Conservation (phyloP, 805 yeast genomes). For the Metschnikowia cubensis region DNA sequence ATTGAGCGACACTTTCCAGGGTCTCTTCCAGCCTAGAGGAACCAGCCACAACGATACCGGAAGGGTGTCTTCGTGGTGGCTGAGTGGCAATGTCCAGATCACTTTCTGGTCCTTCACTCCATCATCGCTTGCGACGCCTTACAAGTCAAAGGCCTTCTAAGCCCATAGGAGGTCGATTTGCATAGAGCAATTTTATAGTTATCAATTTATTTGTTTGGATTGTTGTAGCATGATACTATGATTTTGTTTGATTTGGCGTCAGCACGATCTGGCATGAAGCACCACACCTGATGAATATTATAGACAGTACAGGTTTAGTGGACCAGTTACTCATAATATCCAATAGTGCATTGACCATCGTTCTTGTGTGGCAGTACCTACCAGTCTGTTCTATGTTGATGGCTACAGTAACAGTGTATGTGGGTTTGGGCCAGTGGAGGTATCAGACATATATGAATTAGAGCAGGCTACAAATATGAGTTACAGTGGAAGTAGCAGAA, state of each 20-base stretch:
- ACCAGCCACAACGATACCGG: slow-evolving; percentile 83
- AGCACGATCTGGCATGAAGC: background rate
- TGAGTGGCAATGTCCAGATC: slow-evolving; percentile 22
- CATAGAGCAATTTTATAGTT: background rate
- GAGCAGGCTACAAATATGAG: too few species aligned
- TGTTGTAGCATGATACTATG: background rate
- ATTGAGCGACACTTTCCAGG: slow-evolving; percentile 43
- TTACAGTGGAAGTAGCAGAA: too few species aligned
- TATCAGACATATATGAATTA: too few species aligned
- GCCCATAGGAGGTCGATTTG: background rate
- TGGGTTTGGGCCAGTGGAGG: too few species aligned
- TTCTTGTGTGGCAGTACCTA: too few species aligned
- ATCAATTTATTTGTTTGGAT: background rate
- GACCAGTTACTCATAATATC: too few species aligned
- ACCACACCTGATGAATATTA: too few species aligned
- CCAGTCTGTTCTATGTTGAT: too few species aligned
- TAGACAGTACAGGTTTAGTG: background rate
- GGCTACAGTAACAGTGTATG: too few species aligned
- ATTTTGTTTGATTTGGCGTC: background rate
- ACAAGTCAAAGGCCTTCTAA: slow-evolving; percentile 51
- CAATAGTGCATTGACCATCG: too few species aligned
- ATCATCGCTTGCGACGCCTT: slow-evolving; percentile 45
- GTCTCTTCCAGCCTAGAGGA: slow-evolving; percentile 88
- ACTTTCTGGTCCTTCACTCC: slow-evolving; percentile 51
- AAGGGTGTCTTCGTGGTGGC: slow-evolving; percentile 23